Conservation (phyloP, 2,329 filamentous ascomycete species). For the Diplodia sapinea region DNA sequence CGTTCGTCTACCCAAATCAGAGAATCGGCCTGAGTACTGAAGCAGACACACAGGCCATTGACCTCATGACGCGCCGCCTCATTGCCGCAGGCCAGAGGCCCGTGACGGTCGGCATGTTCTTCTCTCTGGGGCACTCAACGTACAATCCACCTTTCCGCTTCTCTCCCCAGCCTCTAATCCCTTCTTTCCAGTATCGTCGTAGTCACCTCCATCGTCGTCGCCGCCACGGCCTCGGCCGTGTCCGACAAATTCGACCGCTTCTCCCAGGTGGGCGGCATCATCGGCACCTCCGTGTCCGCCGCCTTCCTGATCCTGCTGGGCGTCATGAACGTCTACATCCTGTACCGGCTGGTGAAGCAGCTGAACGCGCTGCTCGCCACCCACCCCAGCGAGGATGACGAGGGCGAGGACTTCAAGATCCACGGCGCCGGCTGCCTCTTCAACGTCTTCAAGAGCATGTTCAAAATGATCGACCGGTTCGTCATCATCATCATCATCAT, state of each 20-base stretch:
- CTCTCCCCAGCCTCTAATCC: background rate
- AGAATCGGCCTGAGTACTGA: background rate
- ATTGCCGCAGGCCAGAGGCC: slow-evolving; percentile 84
- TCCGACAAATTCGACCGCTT: slow-evolving; percentile 82
- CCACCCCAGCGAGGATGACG: slow-evolving; percentile 49
- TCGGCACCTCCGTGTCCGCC: slow-evolving; percentile 86
- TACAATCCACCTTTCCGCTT: slow-evolving; percentile 37
- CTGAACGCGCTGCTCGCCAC: slow-evolving; percentile 66
- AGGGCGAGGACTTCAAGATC: slow-evolving; percentile 63
- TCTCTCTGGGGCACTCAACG: slow-evolving; percentile 91
- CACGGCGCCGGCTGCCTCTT: slow-evolving; percentile 80
- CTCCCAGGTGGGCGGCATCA: slow-evolving; percentile 79
- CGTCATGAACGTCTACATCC: slow-evolving; percentile 82
- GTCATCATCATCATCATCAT: slow-evolving; percentile 5
- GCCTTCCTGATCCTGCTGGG: slow-evolving; percentile 83
- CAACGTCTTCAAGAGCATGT: slow-evolving; percentile 73
- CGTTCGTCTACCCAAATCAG: slow-evolving; percentile 41
- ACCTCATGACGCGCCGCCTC: slow-evolving; percentile 89
- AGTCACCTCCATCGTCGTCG: slow-evolving; percentile 87
- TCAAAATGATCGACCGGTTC: slow-evolving; percentile 69
- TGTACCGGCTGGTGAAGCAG: slow-evolving; percentile 75
- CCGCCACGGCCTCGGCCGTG: slow-evolving; percentile 85
- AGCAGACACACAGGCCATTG: slow-evolving; percentile 68
- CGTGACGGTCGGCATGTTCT: slow-evolving; percentile 92
- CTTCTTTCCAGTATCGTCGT: slow-evolving; percentile 70